Evolutionary conservation across 139 green algal species (phyloP), one percentile per base, ranked within the genome.

Genomic region (Raphidocelis subcapitata): DNA sequence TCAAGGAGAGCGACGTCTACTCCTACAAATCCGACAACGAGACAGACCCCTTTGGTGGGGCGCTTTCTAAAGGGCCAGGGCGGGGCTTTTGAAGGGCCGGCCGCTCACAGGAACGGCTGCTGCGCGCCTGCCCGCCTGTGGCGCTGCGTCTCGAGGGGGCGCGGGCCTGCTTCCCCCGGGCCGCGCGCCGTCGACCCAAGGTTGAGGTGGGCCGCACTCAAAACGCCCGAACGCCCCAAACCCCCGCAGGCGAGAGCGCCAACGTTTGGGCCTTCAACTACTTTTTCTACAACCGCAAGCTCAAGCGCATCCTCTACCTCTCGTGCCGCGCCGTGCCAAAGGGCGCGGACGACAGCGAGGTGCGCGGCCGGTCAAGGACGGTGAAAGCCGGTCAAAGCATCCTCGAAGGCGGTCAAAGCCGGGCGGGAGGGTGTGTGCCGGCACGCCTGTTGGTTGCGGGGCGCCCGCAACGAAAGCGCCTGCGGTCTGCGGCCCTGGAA

Each of bases 281-380:
- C 78, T 98, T 99, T 69, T 98, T 99, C 76, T 98, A 99, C 90
- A 98, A 98, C 83, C 89, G 85, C 63, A 96, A 96, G 84, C 80
- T 94, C 63, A 97, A 96, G 76, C 84, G 92, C 47, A 95, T 98
- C 37, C 69, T 97, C 57, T 97, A 96, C 79, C 91, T 98, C 66
- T 82, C 72, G 35, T 91, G 83, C 63, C 67, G 80, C 1, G 85
- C 81, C 16, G 63, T 82, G 54, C 86, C 74, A 74, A 91, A 89
- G 65, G 60, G 76, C 24, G 83, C 83, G 24, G 86, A 81, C 16
- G 79, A 87, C 33, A 79, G 86, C 14, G 76, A 82, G 46, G 60
- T 64, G 65, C 3, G 55, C 3, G 49, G 21, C 32, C 16, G 16
- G 26, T 32, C 52, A 67, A 14, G 29, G 41, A 49, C 41, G 41